Percentiles rank a stretch among this genome's conserved stretches.
Evolutionary conservation across 2,329 filamentous ascomycete genomes (phyloP).

Genomic region (Diplodia sapinea): DNA sequence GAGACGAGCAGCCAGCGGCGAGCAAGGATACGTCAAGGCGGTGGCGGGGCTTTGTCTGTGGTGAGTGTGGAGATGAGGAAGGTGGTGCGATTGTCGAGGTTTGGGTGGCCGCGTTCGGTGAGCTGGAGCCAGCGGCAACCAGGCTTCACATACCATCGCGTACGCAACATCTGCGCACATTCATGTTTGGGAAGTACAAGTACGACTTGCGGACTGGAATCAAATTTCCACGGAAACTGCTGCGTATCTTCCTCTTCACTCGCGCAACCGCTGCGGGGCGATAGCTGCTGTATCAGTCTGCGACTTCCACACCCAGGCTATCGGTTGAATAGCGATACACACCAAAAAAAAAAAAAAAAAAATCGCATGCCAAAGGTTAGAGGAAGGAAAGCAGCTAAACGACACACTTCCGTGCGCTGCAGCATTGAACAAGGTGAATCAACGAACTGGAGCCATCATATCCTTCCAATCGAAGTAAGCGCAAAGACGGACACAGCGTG

Average conservation of each 20-base stretch:
- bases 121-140: not conserved
- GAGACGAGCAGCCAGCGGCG: not conserved
- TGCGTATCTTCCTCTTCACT: not conserved
- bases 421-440: not conserved
- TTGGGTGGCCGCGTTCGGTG: not conserved
- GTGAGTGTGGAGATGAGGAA: not conserved
- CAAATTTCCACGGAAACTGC: not conserved
- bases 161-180: not conserved
- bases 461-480: not conserved
- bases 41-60: not conserved
- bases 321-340: not conserved
- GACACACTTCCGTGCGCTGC: not conserved
- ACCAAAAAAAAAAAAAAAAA: not conserved
- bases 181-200: not conserved
- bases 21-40: not conserved
- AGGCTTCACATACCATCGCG: not conserved
- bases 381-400: not conserved
- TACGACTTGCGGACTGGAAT: too few relatives aligned
- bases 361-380: not conserved
- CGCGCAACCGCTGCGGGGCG: not conserved
- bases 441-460: not conserved
- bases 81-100: not conserved
- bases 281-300: not conserved
- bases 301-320: not conserved
- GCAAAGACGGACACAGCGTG: not conserved